Evolutionary conservation across 2,329 filamentous ascomycete genomes (phyloP), one percentile per base, ranked within the genome.

Genomic region (Claviceps citrina): DNA sequence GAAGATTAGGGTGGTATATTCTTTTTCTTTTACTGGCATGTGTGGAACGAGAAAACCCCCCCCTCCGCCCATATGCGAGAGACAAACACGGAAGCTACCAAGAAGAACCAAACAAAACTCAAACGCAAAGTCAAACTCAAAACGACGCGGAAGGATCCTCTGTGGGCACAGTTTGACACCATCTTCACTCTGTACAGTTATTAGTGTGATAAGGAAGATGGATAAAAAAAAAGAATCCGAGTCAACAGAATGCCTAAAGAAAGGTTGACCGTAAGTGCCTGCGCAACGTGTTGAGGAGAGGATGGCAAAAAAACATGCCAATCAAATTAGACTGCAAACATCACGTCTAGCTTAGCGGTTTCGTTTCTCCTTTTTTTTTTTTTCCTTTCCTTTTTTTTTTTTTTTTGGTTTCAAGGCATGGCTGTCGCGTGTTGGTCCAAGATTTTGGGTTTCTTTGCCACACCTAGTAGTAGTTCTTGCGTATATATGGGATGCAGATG

Each of bases 281-380:
- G 30, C 36, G 36, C 28, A 31, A 20, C 25, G 26, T 24, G 35
- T 33, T 12, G 22, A 7, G 16, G 7, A 16, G 22, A 19, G 26
- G 7, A 22, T 31, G 34, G 35, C 25, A 15, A 18, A 20, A 26
- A 31, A 35, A 18, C 7, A 31, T n/a, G 15, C 28, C 15, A 36
- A 31, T 32, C 30, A 38, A 26, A 25, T 36, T 26, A 31, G 40
- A 30, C 45, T 46, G 45, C 36, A 36, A 36, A 43, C 39, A 34
- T 33, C 33, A 36, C 32, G 38, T 39, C 43, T 46, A 38, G 40
- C 43, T 39, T 40, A 43, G 37, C 41, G 39, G 41, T 42, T 19
- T 45, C 39, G 18, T 8, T 19, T 33, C 1, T 7, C 9, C n/a
- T 28, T 13, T 30, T 27, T 28, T 28, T 28, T 7, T 10, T n/a